Base-by-base conservation (phyloP, 345 rosid genomes). In the Nasturtium officinale region DNA sequence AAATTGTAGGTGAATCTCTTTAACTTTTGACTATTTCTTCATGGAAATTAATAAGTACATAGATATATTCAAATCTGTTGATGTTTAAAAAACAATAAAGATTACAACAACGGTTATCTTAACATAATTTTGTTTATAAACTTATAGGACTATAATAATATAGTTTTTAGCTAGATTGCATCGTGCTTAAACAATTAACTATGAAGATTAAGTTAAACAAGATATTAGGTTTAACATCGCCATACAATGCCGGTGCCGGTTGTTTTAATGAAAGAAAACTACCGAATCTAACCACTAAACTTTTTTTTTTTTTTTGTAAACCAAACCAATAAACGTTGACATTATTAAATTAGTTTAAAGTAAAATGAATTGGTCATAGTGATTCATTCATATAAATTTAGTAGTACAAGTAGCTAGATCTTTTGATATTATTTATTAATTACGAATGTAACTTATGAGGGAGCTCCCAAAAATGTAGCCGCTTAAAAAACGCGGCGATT, bases 401-500 rank as follows among this genome's bases (percentile, higher is more conserved):
- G 9, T 33, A 45, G 30, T 43, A 6, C 25, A 5, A 46, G n/a
- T 33, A 45, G 30, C 52, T 47, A 52, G 16, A 7, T 38, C 3
- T 29, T 43, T 20, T 9, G 59, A 28, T 26, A 54, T 38, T 45
- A 54, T 38, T 45, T 65, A 28, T 38, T 46, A 57, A 66, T 47
- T 28, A 73, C 15, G 3, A 47, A 17, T 17, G 12, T 35, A 16
- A 45, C 43, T 1, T n/a, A 46, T 15, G 61, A 67, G 20, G 70
- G 65, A 47, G 60, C 26, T 76, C 61, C 58, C n/a, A n/a, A 69
- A 33, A 69, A 69, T 62, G 60, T 35, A 60, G 21, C 17, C 23
- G 12, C 3, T 26, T 23, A 52, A 38, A 15, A 73, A 79, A 89
- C 79, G 98, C 84, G 96, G 96, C 90, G 87, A 87, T 85, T 86